Evolutionary conservation across 257 asterid species (phyloP).

Genomic region (Thymus quinquecostatus): DNA sequence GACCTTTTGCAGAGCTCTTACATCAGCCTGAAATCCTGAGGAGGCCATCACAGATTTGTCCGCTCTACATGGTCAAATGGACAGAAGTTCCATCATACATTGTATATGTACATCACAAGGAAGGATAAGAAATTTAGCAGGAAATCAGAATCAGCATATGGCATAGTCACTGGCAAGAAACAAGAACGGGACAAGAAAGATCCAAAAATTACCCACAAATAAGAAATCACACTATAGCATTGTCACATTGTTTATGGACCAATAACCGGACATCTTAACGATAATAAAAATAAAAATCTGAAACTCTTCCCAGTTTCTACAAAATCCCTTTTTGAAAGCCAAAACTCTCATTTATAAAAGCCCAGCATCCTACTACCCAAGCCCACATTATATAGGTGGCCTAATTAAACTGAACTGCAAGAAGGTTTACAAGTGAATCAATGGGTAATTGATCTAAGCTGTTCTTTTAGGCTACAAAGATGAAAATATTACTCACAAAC

Average conservation of each 20-base stretch:
- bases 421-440: not conserved
- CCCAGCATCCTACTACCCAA: conserved; percentile 19
- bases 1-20: conserved; percentile 88
- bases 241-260: not conserved
- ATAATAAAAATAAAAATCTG: not conserved
- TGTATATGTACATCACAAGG: not conserved
- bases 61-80: conserved; percentile 56
- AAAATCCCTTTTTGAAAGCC: not conserved
- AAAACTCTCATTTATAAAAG: conserved; percentile 4
- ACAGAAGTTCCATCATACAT: conserved; percentile 18
- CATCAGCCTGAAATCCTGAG: conserved; percentile 98
- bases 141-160: not conserved
- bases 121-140: not conserved
- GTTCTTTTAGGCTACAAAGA: not conserved
- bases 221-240: no score
- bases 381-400: not conserved
- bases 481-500: not conserved
- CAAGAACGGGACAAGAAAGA: not conserved
- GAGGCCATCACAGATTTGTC: conserved; percentile 90
- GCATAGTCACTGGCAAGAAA: conserved; percentile 2
- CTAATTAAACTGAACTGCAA: not conserved
- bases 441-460: conserved; percentile 3
- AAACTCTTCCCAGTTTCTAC: not conserved
- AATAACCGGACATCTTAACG: not conserved
- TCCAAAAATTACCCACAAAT: not conserved